Evolutionary conservation across 768 basidiomycete genomes (phyloP).

Genomic region (Psilocybe cubensis): DNA sequence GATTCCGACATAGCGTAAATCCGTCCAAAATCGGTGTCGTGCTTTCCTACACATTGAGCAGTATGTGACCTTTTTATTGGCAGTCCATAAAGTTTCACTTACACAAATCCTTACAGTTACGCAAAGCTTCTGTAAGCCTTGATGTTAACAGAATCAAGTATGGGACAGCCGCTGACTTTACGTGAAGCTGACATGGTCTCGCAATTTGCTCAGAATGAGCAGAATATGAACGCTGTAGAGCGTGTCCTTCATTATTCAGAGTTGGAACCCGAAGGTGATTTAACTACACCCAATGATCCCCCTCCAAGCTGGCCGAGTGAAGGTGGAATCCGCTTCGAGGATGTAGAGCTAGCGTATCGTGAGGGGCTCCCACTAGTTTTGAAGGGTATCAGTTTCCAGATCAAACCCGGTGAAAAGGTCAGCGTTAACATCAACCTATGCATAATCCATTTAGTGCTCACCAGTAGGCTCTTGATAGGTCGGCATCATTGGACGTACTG

Average conservation of each 20-base stretch:
- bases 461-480: constrained; percentile 28
- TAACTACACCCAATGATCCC: constrained; percentile 46
- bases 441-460: background rate
- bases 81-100: no score
- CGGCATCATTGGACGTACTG: constrained; percentile 52
- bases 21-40: constrained; percentile 63
- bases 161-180: background rate
- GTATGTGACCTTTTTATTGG: constrained; percentile 31
- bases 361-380: constrained; percentile 67
- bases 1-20: constrained; percentile 58
- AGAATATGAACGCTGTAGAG: constrained; percentile 77
- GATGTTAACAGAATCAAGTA: background rate
- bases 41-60: constrained; percentile 50
- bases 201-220: constrained; percentile 63
- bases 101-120: constrained; percentile 51
- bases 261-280: constrained; percentile 57
- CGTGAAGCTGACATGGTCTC: constrained; percentile 57
- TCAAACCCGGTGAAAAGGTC: constrained; percentile 72
- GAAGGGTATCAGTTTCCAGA: constrained; percentile 58
- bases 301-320: constrained; percentile 51
- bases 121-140: constrained; percentile 45
- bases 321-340: constrained; percentile 57
- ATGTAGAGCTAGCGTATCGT: constrained; percentile 64
- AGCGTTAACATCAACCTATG: background rate
- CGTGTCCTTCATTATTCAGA: constrained; percentile 69